Evolutionary conservation across 2,329 filamentous ascomycete species (phyloP).

Genomic region (Sclerotinia glacialis): DNA sequence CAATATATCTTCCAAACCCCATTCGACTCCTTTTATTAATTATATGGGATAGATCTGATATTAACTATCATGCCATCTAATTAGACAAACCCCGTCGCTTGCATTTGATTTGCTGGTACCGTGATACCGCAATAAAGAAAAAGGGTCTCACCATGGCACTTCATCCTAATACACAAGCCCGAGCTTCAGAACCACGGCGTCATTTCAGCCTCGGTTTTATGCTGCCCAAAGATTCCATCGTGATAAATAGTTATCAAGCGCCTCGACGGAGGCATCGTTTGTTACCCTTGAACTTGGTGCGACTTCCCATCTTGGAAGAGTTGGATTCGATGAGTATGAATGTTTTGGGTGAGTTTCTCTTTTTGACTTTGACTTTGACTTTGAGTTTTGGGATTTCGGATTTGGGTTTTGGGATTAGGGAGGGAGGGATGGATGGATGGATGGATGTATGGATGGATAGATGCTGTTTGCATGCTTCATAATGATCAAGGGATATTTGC

Average conservation of each 20-base stretch:
- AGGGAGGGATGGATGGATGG: neutral
- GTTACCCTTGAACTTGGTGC: neutral
- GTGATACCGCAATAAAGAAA: too few species aligned
- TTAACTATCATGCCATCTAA: too few species aligned
- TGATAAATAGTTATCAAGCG: conserved; percentile 7
- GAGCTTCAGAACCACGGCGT: conserved; percentile 1
- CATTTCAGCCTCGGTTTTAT: conserved; percentile 8
- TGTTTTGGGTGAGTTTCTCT: conserved; percentile 17
- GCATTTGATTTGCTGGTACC: too few species aligned
- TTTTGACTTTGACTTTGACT: too few species aligned
- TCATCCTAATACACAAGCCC: neutral
- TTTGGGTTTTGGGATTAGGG: too few species aligned
- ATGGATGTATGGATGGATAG: neutral
- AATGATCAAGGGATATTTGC: neutral
- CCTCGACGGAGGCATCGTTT: neutral
- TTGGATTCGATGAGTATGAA: conserved; percentile 16
- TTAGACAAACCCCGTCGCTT: too few species aligned
- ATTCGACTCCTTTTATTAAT: too few species aligned
- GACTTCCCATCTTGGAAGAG: neutral
- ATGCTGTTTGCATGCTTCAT: neutral
- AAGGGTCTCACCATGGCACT: neutral
- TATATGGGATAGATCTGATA: too few species aligned
- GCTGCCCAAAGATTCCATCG: neutral
- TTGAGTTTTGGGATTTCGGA: neutral
- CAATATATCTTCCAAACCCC: too few species aligned